Base-by-base conservation (phyloP, 768 basidiomycete species). In the Tremella yokohamensis region DNA sequence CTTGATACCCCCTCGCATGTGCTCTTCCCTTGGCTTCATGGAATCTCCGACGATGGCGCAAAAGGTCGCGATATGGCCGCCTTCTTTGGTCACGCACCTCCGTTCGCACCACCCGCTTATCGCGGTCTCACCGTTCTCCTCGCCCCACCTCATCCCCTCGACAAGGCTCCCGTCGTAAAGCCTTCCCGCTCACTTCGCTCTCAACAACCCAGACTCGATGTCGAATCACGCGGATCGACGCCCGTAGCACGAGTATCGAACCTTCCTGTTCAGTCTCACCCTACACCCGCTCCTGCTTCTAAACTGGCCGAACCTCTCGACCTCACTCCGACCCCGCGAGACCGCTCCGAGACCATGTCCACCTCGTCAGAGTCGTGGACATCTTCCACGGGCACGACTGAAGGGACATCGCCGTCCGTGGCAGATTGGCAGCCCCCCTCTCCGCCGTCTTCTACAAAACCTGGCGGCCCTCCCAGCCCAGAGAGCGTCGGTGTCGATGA, bases 21-120 rank as follows among this genome's bases (percentile, higher is more conserved):
- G 6, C 64, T 76, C 13, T 76, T 76, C 49, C 75, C 75, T 1
- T 76, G 75, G 75, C 57, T 76, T 12, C 75, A 76, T 55, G 75
- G 75, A 2, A 76, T 76, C 42, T 63, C 66, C 26, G 75, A 76
- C 48, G 75, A 73, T 48, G 73, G 58, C 25, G 58, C 45, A 24
- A 73, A 61, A 61, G 75, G 61, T 7, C 50, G 57, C 22, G 66
- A 66, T 25, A 72, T 72, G 75, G 75, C 59, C 34, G 60, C 64
- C 2, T 76, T 76, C 63, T 74, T 76, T 52, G 73, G 75, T 69
- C 70, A 66, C n/a, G 53, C 60, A 8, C 71, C 75, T 3, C 66
- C 73, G 15, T 69, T 74, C 42, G 68, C 66, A 25, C 75, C 75
- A 8, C 75, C 75, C 20, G 44, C 72, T 6, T 76, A 74, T 51